Evolutionary conservation across 257 asterid genomes (phyloP).

Genomic region (Nicotiana paniculata): DNA sequence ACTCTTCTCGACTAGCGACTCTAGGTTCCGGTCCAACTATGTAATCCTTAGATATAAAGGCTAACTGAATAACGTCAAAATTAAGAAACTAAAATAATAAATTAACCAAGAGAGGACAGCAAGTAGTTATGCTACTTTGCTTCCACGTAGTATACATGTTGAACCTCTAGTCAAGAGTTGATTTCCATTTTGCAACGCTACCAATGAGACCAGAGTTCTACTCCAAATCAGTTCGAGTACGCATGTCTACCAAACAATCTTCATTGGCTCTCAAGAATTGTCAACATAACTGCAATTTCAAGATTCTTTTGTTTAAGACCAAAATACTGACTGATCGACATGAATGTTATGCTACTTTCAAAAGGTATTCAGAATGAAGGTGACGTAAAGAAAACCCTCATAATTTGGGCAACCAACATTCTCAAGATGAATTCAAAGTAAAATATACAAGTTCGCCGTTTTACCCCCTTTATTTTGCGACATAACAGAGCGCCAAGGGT

Average conservation of each 20-base stretch:
- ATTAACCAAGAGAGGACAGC: neutral
- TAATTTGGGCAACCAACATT: conserved; percentile 14
- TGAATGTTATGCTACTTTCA: neutral
- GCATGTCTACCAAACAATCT: neutral
- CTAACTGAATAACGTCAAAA: neutral
- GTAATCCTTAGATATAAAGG: neutral
- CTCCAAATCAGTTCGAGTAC: neutral
- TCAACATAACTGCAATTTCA: neutral
- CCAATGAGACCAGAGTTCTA: neutral
- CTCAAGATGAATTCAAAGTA: conserved; percentile 24
- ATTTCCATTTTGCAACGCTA: neutral
- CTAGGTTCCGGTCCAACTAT: too few species aligned
- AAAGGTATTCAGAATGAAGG: neutral
- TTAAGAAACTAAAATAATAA: neutral
- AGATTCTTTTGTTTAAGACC: neutral
- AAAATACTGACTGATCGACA: neutral
- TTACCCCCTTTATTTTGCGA: conserved; percentile 41
- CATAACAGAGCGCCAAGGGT: conserved; percentile 26
- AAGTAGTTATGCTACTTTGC: neutral
- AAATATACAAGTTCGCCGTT: conserved; percentile 49
- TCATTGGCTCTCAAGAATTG: neutral
- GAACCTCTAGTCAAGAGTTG: neutral
- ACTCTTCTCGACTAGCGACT: neutral
- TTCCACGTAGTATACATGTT: neutral
- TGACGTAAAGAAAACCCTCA: neutral